Conservation (phyloP, 805 yeast genomes). For the Myxozyma neglecta region DNA sequence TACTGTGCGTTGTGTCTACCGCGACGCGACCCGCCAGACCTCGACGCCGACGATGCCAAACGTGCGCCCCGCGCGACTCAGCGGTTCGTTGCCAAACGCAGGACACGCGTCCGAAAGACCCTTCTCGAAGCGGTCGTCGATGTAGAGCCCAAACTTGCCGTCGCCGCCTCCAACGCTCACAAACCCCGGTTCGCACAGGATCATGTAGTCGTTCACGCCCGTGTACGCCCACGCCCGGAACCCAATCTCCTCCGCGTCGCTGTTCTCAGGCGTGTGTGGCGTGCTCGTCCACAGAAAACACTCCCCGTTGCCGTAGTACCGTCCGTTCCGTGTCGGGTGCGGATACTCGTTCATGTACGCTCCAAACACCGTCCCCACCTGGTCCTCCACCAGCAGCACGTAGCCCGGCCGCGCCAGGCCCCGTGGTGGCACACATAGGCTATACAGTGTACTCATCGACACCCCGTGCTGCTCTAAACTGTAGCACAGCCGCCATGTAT, state of each 20-base stretch:
- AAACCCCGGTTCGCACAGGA: conserved; percentile 75
- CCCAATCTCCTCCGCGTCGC: conserved; percentile 62
- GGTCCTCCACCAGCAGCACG: conserved; percentile 68
- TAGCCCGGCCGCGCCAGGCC: conserved; percentile 58
- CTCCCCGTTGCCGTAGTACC: conserved; percentile 92
- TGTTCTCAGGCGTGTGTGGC: conserved; percentile 72
- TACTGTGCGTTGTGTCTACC: not conserved
- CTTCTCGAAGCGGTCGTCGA: conserved; percentile 66
- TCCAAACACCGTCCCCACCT: conserved; percentile 41
- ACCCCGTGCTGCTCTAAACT: conserved; percentile 93
- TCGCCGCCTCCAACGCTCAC: conserved; percentile 79
- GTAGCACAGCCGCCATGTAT: conserved; percentile 75
- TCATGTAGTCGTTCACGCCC: conserved; percentile 80
- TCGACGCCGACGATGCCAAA: conserved; percentile 78
- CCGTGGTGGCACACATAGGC: conserved; percentile 50
- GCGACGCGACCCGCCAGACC: conserved; percentile 69
- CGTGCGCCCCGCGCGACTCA: conserved; percentile 59
- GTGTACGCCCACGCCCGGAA: conserved; percentile 85
- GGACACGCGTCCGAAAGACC: conserved; percentile 80
- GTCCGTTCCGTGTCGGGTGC: conserved; percentile 66
- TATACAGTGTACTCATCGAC: conserved; percentile 75
- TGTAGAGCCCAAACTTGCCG: conserved; percentile 90
- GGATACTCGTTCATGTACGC: conserved; percentile 62
- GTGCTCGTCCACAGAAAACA: conserved; percentile 82
- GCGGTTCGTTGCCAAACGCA: conserved; percentile 87